phyloP scores from a whole-genome alignment of 2,329 filamentous ascomycete genomes.

The Aspergillus pseudoterreus region DNA sequence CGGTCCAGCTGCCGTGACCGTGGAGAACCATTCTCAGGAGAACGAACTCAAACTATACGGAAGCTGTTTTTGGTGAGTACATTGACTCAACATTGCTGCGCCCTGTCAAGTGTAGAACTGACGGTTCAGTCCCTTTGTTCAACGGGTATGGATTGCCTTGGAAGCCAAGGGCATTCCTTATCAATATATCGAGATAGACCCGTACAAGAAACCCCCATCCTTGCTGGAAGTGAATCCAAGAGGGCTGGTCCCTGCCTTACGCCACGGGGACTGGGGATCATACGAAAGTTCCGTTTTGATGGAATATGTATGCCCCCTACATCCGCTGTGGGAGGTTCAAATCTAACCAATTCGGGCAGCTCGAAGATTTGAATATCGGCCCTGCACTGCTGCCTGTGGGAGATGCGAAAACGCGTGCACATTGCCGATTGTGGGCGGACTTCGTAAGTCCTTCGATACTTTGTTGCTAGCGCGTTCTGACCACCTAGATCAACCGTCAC shows the following conservation, averaged over 20 bases:
- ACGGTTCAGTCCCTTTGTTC: slow-evolving; percentile 69
- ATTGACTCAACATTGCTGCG: not conserved
- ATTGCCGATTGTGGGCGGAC: slow-evolving; percentile 75
- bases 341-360: slow-evolving; percentile 38
- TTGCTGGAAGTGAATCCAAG: slow-evolving; percentile 73
- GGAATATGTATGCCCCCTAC: slow-evolving; percentile 64
- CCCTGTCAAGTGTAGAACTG: not conserved
- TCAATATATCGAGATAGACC: slow-evolving; percentile 82
- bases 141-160: slow-evolving; percentile 84
- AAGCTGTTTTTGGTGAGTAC: slow-evolving; percentile 72
- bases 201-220: slow-evolving; percentile 67
- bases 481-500: slow-evolving; percentile 65
- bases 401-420: slow-evolving; percentile 64
- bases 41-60: slow-evolving; percentile 73
- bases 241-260: slow-evolving; percentile 71
- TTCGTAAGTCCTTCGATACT: slow-evolving; percentile 53
- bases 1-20: slow-evolving; percentile 66
- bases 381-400: slow-evolving; percentile 61
- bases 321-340: not conserved
- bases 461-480: slow-evolving; percentile 28
- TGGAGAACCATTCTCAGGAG: slow-evolving; percentile 66
- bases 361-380: slow-evolving; percentile 68
- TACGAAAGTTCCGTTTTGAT: slow-evolving; percentile 78
- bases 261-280: slow-evolving; percentile 76
- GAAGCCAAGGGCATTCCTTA: slow-evolving; percentile 75